These are phyloP conservation scores for Leptographium lundbergii DNA, from an alignment of 2,329 filamentous ascomycete species.

Conservation along the genomic window DNA sequence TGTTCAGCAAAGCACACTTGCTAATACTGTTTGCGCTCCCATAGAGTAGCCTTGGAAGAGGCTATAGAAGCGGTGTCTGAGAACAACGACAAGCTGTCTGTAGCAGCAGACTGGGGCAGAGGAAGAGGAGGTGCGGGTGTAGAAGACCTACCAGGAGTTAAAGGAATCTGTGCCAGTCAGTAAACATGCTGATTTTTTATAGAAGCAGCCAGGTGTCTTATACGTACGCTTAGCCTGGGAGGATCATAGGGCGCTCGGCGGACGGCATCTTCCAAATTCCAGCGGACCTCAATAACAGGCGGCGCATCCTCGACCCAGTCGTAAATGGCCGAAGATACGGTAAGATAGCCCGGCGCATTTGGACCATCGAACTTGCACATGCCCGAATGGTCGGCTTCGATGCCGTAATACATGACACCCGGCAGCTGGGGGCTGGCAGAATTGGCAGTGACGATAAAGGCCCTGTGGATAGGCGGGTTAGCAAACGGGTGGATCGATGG, in stretches of 20 bases:
- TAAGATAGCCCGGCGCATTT: constrained; percentile 51
- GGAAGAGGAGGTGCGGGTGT: neutral
- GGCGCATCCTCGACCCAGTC: constrained; percentile 43
- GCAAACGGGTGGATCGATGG: no score
- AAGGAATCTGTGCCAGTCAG: neutral
- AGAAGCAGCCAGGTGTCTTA: constrained; percentile 4
- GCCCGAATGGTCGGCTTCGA: constrained; percentile 56
- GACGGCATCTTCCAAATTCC: constrained; percentile 47
- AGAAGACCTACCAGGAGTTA: neutral
- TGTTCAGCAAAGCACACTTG: no score
- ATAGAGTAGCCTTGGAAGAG: neutral
- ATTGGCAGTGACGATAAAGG: constrained; percentile 54
- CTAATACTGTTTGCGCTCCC: no score
- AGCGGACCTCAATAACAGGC: constrained; percentile 39
- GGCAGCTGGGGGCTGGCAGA: constrained; percentile 59
- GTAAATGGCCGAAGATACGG: constrained; percentile 33
- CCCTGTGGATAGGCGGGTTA: constrained; percentile 16
- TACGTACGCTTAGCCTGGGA: constrained; percentile 30
- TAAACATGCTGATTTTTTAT: neutral
- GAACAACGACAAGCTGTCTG: neutral
- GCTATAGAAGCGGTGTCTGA: neutral
- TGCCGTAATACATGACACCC: constrained; percentile 61
- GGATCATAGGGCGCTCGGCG: constrained; percentile 31
- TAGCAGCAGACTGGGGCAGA: neutral
- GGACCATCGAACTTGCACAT: constrained; percentile 61